A percentile compares a stretch with the other conserved stretches of the same genome.
Evolutionary conservation across 495 filamentous ascomycete genomes (phyloP).

Genomic region (Penicillium manginii): DNA sequence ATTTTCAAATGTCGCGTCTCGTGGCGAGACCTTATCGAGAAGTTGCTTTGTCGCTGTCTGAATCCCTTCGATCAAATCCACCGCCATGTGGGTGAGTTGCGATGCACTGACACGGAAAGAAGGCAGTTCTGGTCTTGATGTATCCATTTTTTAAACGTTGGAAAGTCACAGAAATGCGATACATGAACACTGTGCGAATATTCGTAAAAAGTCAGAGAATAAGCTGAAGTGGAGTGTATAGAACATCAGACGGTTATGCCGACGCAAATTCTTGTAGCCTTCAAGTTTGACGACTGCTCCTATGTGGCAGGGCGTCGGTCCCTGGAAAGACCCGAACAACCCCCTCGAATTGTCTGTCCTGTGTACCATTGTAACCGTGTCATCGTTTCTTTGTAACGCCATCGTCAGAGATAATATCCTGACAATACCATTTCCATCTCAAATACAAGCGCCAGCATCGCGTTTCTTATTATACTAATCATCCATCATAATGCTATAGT

Average conservation of each 20-base stretch:
- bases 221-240: background rate
- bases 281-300: too few relatives aligned
- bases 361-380: too few relatives aligned
- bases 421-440: too few relatives aligned
- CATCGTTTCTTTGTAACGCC: too few relatives aligned
- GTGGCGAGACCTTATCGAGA: background rate
- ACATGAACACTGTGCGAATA: background rate
- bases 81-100: background rate
- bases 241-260: background rate
- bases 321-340: too few relatives aligned
- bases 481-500: too few relatives aligned
- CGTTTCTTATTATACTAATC: too few relatives aligned
- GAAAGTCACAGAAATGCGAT: background rate
- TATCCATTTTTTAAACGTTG: background rate
- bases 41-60: conserved; percentile 5
- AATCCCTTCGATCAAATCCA: conserved; percentile 3
- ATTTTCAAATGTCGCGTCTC: background rate
- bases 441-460: too few relatives aligned
- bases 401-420: too few relatives aligned
- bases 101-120: conserved; percentile 2
- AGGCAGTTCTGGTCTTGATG: conserved; percentile 1
- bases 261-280: too few relatives aligned
- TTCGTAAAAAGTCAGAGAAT: background rate
- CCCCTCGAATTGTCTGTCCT: too few relatives aligned
- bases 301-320: too few relatives aligned